A percentile compares a stretch with the other conserved stretches of the same genome.
Conservation (phyloP, 2,329 filamentous ascomycete species). For the Penicillium brevicompactum region DNA sequence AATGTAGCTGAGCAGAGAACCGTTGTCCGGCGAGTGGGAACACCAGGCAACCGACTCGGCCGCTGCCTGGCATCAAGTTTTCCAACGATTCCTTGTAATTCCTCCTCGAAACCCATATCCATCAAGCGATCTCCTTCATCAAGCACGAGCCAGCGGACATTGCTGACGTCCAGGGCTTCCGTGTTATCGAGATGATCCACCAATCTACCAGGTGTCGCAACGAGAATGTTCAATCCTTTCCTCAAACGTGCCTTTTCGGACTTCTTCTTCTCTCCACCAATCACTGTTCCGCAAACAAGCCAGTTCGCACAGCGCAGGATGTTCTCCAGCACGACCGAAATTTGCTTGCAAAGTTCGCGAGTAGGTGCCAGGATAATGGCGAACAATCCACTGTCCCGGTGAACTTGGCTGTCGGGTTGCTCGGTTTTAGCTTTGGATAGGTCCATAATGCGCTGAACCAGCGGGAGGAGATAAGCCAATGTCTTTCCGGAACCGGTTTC, state of each 20-base stretch:
- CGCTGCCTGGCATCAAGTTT: slow-evolving; percentile 71
- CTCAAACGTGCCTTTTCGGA: slow-evolving; percentile 90
- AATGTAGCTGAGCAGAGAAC: slow-evolving; percentile 95
- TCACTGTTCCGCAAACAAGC: slow-evolving; percentile 87
- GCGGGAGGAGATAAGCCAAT: slow-evolving; percentile 88
- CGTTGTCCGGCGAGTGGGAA: slow-evolving; percentile 76
- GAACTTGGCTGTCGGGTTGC: slow-evolving; percentile 57
- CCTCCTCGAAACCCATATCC: slow-evolving; percentile 96
- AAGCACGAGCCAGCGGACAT: slow-evolving; percentile 88
- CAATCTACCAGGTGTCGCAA: slow-evolving; percentile 89
- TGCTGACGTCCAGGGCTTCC: slow-evolving; percentile 81
- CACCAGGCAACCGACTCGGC: slow-evolving; percentile 63
- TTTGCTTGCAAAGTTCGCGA: slow-evolving; percentile 91
- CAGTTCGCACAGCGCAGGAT: slow-evolving; percentile 87
- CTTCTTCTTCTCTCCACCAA: slow-evolving; percentile 71
- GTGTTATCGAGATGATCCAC: slow-evolving; percentile 93
- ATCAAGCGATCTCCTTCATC: slow-evolving; percentile 98
- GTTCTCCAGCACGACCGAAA: slow-evolving; percentile 80
- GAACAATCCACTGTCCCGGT: slow-evolving; percentile 86
- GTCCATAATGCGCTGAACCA: slow-evolving; percentile 83
- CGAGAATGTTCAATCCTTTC: slow-evolving; percentile 93
- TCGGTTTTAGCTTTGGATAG: slow-evolving; percentile 59
- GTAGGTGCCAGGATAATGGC: slow-evolving; percentile 94
- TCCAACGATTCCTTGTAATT: slow-evolving; percentile 82
- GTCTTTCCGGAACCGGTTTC: slow-evolving; percentile 98